Conservation (phyloP, 352 stramenopile species). For the Pythium aquatile region DNA sequence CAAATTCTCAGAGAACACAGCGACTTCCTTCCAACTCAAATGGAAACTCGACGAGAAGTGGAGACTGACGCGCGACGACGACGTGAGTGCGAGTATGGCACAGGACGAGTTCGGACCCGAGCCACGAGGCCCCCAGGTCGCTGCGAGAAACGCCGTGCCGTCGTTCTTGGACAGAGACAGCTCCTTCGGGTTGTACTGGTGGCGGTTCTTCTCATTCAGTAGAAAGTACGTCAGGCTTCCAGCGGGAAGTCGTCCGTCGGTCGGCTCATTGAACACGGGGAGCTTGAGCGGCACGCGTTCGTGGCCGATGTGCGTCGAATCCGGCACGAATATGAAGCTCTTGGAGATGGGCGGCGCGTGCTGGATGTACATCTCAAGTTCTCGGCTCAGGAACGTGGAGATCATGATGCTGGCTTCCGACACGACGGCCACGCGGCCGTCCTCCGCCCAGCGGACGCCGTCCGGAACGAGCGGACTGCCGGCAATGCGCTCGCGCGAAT, state of each 20-base stretch:
- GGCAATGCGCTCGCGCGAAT: slow-evolving; percentile 67
- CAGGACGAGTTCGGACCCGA: slow-evolving; percentile 72
- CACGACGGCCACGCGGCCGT: slow-evolving; percentile 68
- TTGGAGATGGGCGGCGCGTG: slow-evolving; percentile 75
- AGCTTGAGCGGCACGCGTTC: slow-evolving; percentile 57
- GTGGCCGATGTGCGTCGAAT: slow-evolving; percentile 23
- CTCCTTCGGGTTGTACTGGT: slow-evolving; percentile 82
- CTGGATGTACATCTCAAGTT: slow-evolving; percentile 82
- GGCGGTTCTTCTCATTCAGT: slow-evolving; percentile 60
- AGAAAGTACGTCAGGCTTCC: slow-evolving; percentile 60
- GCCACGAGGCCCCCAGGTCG: slow-evolving; percentile 68
- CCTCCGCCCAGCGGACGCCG: slow-evolving; percentile 68
- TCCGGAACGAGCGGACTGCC: slow-evolving; percentile 66
- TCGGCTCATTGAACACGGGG: slow-evolving; percentile 43
- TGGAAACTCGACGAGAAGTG: slow-evolving; percentile 81
- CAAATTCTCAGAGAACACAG: slow-evolving; percentile 69
- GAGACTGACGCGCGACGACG: slow-evolving; percentile 56
- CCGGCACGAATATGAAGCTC: slow-evolving; percentile 75
- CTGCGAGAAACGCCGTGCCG: slow-evolving; percentile 50
- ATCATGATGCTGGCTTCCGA: slow-evolving; percentile 76
- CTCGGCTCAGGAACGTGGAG: slow-evolving; percentile 72
- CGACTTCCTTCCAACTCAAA: slow-evolving; percentile 70
- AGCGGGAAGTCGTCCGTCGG: slow-evolving; percentile 17
- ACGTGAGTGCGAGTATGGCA: slow-evolving; percentile 61
- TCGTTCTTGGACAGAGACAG: slow-evolving; percentile 80